phyloP scores from a whole-genome alignment of 495 filamentous ascomycete species.

The Podospora australis region DNA sequence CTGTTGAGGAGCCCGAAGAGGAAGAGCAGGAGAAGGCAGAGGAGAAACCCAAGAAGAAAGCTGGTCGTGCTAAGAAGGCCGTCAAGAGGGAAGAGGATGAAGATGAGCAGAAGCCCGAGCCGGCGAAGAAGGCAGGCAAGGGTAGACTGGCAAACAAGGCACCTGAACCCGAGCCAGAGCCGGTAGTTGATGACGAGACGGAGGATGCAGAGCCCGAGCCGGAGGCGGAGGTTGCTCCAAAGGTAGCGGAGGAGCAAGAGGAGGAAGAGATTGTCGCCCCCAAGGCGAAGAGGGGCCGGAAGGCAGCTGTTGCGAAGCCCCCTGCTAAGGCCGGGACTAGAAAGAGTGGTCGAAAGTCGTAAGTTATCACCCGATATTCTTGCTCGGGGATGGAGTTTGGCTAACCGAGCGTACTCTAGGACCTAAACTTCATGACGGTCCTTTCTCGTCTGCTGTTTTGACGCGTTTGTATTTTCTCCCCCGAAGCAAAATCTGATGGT shows the following conservation, averaged over 20 bases:
- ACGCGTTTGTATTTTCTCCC: too few relatives aligned
- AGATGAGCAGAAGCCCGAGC: conserved; percentile 4
- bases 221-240: conserved; percentile 17
- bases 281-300: conserved; percentile 26
- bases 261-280: conserved; percentile 11
- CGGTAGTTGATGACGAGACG: conserved; percentile 9
- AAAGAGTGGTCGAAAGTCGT: conserved; percentile 16
- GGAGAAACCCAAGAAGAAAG: conserved; percentile 20
- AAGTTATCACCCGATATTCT: too few relatives aligned
- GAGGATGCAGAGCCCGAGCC: conserved; percentile 13
- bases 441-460: too few relatives aligned
- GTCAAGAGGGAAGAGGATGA: conserved; percentile 9
- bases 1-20: conserved; percentile 15
- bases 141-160: conserved; percentile 7
- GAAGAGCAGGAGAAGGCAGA: conserved; percentile 27
- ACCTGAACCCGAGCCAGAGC: not conserved
- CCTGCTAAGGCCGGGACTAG: conserved; percentile 9
- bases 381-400: not conserved
- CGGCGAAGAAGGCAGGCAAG: conserved; percentile 4
- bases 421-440: too few relatives aligned
- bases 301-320: conserved; percentile 17
- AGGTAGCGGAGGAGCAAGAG: conserved; percentile 15
- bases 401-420: not conserved
- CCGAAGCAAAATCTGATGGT: too few relatives aligned
- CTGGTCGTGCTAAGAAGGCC: conserved; percentile 9